These are phyloP conservation scores for Pholiota adiposa DNA, from an alignment of 1,284 basidiomycete genomes.

Conservation along the genomic window DNA sequence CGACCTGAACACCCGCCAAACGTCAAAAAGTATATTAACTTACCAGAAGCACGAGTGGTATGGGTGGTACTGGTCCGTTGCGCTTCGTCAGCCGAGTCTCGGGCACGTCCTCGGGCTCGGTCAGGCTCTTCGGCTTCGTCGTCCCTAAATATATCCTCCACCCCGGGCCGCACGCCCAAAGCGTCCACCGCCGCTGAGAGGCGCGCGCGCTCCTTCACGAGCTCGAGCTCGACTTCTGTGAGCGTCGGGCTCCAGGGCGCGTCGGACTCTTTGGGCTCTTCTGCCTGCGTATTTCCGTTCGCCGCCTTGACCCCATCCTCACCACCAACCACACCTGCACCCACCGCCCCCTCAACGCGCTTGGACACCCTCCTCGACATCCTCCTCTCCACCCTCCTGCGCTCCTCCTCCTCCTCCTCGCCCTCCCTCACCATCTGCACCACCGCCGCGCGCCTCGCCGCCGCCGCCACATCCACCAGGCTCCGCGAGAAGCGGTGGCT, in stretches of 20 bases:
- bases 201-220: constrained; percentile 15
- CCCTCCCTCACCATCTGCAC: constrained; percentile 36
- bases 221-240: constrained; percentile 11
- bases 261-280: too few species aligned
- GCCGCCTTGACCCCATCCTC: constrained; percentile 15
- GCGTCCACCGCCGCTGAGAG: constrained; percentile 1
- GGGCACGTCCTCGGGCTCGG: not conserved
- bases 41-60: too few species aligned
- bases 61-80: too few species aligned
- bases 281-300: not conserved
- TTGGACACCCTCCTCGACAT: not conserved
- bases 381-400: constrained; percentile 9
- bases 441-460: constrained; percentile 35
- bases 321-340: constrained; percentile 14
- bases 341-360: not conserved
- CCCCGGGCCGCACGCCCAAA: not conserved
- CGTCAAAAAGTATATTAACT: too few species aligned
- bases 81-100: not conserved
- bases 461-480: constrained; percentile 45
- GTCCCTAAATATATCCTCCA: not conserved
- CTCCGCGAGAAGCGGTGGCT: constrained; percentile 56
- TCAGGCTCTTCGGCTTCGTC: not conserved
- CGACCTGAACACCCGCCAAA: too few species aligned
- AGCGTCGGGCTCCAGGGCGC: not conserved
- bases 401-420: constrained; percentile 32